A percentile compares a stretch with the other conserved stretches of the same genome.
Conservation (phyloP, 768 basidiomycete genomes). For the Dioszegia aurantiaca region DNA sequence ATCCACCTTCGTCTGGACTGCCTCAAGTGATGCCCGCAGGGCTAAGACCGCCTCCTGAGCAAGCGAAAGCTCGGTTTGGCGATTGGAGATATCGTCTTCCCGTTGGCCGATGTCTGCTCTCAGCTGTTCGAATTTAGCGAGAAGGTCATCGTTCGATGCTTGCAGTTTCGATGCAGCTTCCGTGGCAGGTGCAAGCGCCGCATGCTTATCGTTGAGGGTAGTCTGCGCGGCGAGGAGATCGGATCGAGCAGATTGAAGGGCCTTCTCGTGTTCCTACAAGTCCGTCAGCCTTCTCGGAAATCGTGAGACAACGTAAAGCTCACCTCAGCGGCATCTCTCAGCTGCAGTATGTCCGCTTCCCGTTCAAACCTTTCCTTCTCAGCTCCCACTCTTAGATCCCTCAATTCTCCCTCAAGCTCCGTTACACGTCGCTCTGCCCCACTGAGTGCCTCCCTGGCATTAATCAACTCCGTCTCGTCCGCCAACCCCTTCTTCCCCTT, state of each 20-base stretch:
- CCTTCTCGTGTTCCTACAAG: neutral
- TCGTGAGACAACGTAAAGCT: neutral
- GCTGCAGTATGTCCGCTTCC: neutral
- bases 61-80: neutral
- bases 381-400: neutral
- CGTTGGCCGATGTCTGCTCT: neutral
- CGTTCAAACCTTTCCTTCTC: neutral
- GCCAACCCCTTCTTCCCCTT: neutral
- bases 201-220: neutral
- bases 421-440: neutral
- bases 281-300: neutral
- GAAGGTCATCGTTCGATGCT: neutral
- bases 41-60: neutral
- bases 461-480: slow-evolving; percentile 5
- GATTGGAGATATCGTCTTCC: neutral
- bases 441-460: neutral
- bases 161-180: neutral
- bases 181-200: neutral
- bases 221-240: neutral
- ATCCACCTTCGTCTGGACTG: neutral
- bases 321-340: neutral
- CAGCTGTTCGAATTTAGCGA: neutral
- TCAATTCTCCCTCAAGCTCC: slow-evolving; percentile 2
- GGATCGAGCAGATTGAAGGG: neutral
- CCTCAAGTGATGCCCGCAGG: neutral